These are phyloP conservation scores for Canna indica DNA, from an alignment of 176 grass and related monocot genomes.

Conservation along the genomic window DNA sequence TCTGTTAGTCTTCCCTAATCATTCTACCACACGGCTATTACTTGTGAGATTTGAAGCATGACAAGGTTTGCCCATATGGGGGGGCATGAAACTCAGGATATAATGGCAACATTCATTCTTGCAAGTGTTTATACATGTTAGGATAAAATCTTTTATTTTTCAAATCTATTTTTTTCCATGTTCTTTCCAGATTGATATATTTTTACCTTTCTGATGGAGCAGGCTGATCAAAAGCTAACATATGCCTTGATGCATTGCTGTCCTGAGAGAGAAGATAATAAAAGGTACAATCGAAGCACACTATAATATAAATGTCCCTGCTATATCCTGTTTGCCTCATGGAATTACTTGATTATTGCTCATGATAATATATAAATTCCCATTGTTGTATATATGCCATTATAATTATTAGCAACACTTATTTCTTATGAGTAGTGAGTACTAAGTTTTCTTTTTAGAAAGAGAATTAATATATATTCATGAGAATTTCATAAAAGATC, in stretches of 20 bases:
- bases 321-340: background rate
- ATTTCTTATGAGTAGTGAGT: background rate
- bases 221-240: constrained; percentile 91
- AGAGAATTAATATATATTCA: background rate
- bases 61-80: too few relatives aligned
- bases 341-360: background rate
- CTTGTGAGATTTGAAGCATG: too few relatives aligned
- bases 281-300: constrained; percentile 49
- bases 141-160: background rate
- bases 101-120: background rate
- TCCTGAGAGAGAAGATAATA: constrained; percentile 50
- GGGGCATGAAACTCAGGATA: too few relatives aligned
- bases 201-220: constrained; percentile 26
- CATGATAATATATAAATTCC: background rate
- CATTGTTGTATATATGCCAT: too few relatives aligned
- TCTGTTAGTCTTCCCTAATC: background rate
- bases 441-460: background rate
- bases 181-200: constrained; percentile 3
- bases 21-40: background rate
- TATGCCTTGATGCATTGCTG: constrained; percentile 75
- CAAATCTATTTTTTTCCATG: background rate
- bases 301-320: background rate
- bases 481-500: background rate
- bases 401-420: too few relatives aligned
- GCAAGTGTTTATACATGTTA: background rate